These are phyloP conservation scores for Eucalyptus marginata DNA, from an alignment of 345 rosid genomes.

Conservation along the genomic window DNA sequence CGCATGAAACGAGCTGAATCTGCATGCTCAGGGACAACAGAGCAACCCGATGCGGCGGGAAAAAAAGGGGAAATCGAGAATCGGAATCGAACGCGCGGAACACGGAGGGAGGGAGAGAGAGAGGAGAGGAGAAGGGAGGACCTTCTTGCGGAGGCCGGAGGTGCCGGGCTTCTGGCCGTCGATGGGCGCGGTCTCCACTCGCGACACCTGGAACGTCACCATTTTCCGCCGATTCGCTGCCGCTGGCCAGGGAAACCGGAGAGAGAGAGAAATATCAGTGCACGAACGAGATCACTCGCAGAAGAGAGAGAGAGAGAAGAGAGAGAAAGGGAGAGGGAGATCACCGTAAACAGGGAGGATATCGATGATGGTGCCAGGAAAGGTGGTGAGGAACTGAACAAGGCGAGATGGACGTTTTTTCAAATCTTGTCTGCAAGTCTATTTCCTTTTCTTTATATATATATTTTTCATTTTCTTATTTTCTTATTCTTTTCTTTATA, in stretches of 20 bases:
- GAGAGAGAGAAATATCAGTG: background rate
- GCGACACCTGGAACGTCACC: conserved; percentile 57
- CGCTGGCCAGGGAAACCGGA: background rate
- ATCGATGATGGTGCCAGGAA: background rate
- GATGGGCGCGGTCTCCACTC: conserved; percentile 49
- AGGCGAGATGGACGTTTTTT: background rate
- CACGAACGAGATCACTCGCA: background rate
- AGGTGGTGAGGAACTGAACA: background rate
- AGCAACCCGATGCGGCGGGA: background rate
- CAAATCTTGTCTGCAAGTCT: background rate
- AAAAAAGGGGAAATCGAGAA: background rate
- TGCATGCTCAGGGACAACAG: background rate
- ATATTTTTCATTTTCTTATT: too few species aligned
- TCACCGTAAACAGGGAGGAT: background rate
- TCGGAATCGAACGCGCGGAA: background rate
- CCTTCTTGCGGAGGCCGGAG: conserved; percentile 99
- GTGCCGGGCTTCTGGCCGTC: conserved; percentile 99
- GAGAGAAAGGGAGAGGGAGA: background rate
- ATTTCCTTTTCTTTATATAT: background rate
- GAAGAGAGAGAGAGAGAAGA: background rate
- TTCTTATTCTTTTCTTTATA: too few species aligned
- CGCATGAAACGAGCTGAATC: background rate
- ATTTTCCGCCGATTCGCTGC: background rate
- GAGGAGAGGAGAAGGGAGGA: background rate
- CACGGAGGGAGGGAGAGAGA: background rate